Percentiles rank a stretch among this genome's conserved stretches.
These are phyloP conservation scores for Cladobotryum protrusum DNA, from an alignment of 2,329 filamentous ascomycete species.

Conservation along the genomic window DNA sequence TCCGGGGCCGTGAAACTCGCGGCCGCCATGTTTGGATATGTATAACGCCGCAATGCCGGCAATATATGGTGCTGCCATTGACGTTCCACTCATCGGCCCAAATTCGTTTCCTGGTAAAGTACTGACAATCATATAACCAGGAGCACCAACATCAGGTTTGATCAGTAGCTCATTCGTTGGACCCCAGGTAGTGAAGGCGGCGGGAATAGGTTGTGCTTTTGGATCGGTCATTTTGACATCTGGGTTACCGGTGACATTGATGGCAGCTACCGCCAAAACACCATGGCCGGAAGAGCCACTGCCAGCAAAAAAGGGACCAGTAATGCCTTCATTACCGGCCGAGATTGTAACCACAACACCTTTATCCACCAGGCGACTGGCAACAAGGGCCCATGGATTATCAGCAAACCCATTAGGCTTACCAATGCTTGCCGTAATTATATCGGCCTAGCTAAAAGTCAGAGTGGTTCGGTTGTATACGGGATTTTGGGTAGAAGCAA, in stretches of 20 bases:
- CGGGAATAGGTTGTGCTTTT: constrained; percentile 29
- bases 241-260: constrained; percentile 38
- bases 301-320: constrained; percentile 41
- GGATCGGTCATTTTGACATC: constrained; percentile 23
- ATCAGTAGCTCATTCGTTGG: constrained; percentile 45
- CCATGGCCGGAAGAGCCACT: constrained; percentile 26
- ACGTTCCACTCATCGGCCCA: constrained; percentile 45
- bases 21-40: constrained; percentile 36
- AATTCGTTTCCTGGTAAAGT: constrained; percentile 40
- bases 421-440: constrained; percentile 39
- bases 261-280: constrained; percentile 32
- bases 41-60: constrained; percentile 45
- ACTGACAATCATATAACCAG: constrained; percentile 44
- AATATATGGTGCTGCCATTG: constrained; percentile 50
- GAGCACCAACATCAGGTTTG: constrained; percentile 45
- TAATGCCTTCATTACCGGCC: constrained; percentile 44
- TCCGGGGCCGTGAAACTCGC: constrained; percentile 29
- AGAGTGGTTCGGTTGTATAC: neutral
- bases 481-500: constrained; percentile 9
- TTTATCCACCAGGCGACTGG: constrained; percentile 34
- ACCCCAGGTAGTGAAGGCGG: constrained; percentile 45
- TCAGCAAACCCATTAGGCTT: constrained; percentile 32
- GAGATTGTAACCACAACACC: constrained; percentile 46
- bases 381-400: constrained; percentile 37
- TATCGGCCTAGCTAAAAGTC: constrained; percentile 28